Evolutionary conservation across 345 rosid genomes (phyloP), one percentile per base, ranked within the genome.

Genomic region (Eucalyptus curtisii): DNA sequence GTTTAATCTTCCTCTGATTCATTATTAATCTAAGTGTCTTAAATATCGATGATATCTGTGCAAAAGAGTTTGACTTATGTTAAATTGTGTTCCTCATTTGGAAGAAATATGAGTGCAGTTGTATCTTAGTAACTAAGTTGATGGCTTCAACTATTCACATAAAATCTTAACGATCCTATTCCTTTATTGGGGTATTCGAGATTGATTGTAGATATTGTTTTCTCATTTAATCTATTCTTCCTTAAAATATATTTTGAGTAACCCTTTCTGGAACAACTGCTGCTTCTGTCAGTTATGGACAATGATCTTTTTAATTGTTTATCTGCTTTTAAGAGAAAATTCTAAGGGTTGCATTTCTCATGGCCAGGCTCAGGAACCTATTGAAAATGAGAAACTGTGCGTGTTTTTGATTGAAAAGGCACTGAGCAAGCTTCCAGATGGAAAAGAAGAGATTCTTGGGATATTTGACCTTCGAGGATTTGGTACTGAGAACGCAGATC

Each of bases 391-490:
- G 93, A 96, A 93, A 92, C 95, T 98, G 8, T 96, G 99, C 22
- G 94, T 91, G 11, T 96, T 93, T 91, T 87, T 92, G 87, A 91
- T 96, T 87, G 98, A 98, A 91, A 96, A 95, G 94, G 98, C 98
- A 89, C 87, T 97, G 89, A 92, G 93, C 87, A 96, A 93, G 92
- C 95, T 96, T 61, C 96, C 96, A 55, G 87, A 93, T 68, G 97
- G 97, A 57, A 91, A 95, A 94, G 92, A 94, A 81, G 92, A 95
- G 89, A 94, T 98, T 89, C 96, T 97, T 87, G 98, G 94, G 88
- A 89, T 97, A 87, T 47, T 95, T 92, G 99, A 97, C 92, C 98
- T 96, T 49, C 94, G 97, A 84, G 98, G 94, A 71, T 96, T 95
- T 86, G 91, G 96, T 57, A 89, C 91, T 49, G 89, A 92, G 90